Evolutionary conservation across 495 filamentous ascomycete genomes (phyloP), one percentile per base, ranked within the genome.

Genomic region (Hypoxylon lienhwacheense): DNA sequence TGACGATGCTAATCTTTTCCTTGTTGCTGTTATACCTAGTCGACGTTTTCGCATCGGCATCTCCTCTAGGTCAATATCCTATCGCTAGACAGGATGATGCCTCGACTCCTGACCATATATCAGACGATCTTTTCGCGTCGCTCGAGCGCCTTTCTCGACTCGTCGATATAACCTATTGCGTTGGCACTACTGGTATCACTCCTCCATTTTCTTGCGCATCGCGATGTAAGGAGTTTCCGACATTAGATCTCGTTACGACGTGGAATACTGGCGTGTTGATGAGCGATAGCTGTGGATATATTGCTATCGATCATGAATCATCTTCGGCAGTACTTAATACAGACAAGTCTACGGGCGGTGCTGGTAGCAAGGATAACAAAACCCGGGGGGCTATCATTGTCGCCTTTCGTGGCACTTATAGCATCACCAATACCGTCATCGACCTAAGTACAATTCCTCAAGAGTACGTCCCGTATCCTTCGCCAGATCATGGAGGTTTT

Each of bases 371-470:
- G 1, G 58, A 22, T 8, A 33, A 22, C 15, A 47, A 55, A 25
- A 47, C 39, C 14, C 53, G 52, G 4, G 56, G 66, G 8, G 69
- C 70, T 14, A 90, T 98, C 47, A 77, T 98, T 20, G 77, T 97
- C n/a, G 92, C 91, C 8, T 97, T 97, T 62, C 83, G 93, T 14
- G 93, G 95, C 7, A 97, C 93, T 8, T 97, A 97, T 67, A 95
- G 89, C 28, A 76, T 98, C 55, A 80, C 89, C 19, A 96, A 96
- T 70, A 88, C 90, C 7, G 85, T 98, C 39, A 77, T 87, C 47
- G 93, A 98, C 70, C 77, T 98, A 25, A 89, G 87, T 37, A 89
- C 89, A 10, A 76, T 90, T 3, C 92, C 90, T 16, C 93, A 97
- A 66, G 83, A 87, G 61, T 98, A 97, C 65, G 81, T 89, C 1